Percentiles rank a stretch among this genome's conserved stretches.
Evolutionary conservation across 257 asterid species (phyloP).

Genomic region (Phtheirospermum japonicum): DNA sequence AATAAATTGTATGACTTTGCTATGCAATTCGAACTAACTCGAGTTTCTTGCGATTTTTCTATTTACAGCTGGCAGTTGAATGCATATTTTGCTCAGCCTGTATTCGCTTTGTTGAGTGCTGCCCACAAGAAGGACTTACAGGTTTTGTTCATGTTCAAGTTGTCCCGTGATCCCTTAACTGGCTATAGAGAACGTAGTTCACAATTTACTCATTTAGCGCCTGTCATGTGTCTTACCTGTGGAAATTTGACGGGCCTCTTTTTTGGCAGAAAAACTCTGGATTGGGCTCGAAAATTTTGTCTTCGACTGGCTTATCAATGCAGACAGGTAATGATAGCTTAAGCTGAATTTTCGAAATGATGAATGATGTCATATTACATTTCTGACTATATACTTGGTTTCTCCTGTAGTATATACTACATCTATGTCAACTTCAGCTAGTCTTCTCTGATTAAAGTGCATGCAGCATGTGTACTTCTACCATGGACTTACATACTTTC

Average conservation of each 20-base stretch:
- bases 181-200: conserved; percentile 14
- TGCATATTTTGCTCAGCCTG: conserved; percentile 99
- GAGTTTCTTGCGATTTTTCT: conserved; percentile 24
- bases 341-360: conserved; percentile 24
- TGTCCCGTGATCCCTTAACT: conserved; percentile 26
- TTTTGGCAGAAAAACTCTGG: conserved; percentile 88
- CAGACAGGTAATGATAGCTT: conserved; percentile 71
- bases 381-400: conserved; percentile 17
- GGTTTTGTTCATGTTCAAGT: conserved; percentile 45
- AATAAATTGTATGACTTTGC: conserved; percentile 13
- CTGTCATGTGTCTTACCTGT: conserved; percentile 18
- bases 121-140: conserved; percentile 99
- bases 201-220: conserved; percentile 13
- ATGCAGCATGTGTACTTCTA: conserved; percentile 16
- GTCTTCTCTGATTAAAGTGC: conserved; percentile 25
- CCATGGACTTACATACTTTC: background rate
- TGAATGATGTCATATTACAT: conserved; percentile 15
- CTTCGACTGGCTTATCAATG: conserved; percentile 97
- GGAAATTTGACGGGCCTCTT: conserved; percentile 27
- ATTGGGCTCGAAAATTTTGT: conserved; percentile 97
- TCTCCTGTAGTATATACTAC: conserved; percentile 4
- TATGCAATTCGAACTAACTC: conserved; percentile 19
- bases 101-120: conserved; percentile 97
- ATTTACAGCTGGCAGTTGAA: conserved; percentile 93
- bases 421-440: conserved; percentile 14